Evolutionary conservation across 2,329 filamentous ascomycete species (phyloP).

Genomic region (Cercospora janseana): DNA sequence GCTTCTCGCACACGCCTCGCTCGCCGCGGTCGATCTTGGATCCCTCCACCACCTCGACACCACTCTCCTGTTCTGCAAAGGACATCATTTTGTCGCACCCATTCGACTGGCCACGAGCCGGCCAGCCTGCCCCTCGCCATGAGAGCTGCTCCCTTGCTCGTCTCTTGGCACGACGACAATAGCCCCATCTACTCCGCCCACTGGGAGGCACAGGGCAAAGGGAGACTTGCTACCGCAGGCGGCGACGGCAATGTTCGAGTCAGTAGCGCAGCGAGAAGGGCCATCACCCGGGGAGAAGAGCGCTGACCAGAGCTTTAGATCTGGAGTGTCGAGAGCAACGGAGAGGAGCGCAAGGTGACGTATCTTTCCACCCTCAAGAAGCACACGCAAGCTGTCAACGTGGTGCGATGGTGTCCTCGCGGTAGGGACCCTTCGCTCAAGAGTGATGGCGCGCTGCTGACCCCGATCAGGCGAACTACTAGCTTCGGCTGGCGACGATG

Average conservation of each 20-base stretch:
- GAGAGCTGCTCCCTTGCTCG: conserved; percentile 94
- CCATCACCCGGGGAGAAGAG: not conserved
- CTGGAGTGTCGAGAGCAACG: conserved; percentile 84
- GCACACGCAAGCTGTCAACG: conserved; percentile 96
- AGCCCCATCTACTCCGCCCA: conserved; percentile 95
- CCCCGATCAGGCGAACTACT: conserved; percentile 74
- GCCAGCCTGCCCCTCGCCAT: conserved; percentile 51
- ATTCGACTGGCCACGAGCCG: conserved; percentile 17
- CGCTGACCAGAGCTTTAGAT: conserved; percentile 53
- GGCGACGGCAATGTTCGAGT: conserved; percentile 96
- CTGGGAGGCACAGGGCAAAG: conserved; percentile 90
- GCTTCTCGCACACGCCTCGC: not conserved
- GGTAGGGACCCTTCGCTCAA: conserved; percentile 54
- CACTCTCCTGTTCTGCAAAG: not conserved
- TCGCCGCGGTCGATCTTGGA: conserved; percentile 1
- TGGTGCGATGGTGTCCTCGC: conserved; percentile 92
- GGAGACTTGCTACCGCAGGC: conserved; percentile 86
- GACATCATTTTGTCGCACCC: conserved; percentile 15
- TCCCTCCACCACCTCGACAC: not conserved
- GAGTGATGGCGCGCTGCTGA: not conserved
- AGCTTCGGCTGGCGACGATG: conserved; percentile 93
- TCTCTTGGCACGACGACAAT: conserved; percentile 98
- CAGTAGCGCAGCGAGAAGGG: conserved; percentile 41
- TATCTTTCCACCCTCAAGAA: conserved; percentile 90
- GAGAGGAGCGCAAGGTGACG: conserved; percentile 82